A percentile compares a stretch with the other conserved stretches of the same genome.
These are phyloP conservation scores for Pneumocystis carinii DNA, from an alignment of 1,139 yeast genomes.

Conservation along the genomic window DNA sequence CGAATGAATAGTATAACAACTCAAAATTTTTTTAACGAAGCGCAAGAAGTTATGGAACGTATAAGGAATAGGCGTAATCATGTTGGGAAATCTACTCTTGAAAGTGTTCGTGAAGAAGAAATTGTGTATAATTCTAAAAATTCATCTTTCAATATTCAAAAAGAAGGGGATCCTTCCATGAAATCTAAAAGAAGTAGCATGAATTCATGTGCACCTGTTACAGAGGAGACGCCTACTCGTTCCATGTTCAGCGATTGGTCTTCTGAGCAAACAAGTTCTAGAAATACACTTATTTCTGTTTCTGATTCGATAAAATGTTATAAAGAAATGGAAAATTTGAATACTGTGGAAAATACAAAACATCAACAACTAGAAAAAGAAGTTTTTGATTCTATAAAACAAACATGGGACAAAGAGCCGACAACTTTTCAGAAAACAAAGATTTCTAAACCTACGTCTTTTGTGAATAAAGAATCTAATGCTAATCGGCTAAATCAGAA, in stretches of 20 bases:
- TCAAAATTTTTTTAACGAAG: slow-evolving; percentile 10
- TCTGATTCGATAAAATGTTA: neutral
- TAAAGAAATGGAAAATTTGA: neutral
- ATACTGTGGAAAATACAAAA: neutral
- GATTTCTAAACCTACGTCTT: neutral
- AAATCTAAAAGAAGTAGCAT: slow-evolving; percentile 7
- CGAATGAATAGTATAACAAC: slow-evolving; percentile 12
- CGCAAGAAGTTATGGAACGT: slow-evolving; percentile 11
- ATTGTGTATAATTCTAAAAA: slow-evolving; percentile 1
- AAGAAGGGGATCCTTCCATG: neutral
- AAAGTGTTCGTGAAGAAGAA: slow-evolving; percentile 9
- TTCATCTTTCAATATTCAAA: slow-evolving; percentile 1
- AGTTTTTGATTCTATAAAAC: neutral
- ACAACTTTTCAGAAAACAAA: neutral
- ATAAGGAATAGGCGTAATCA: slow-evolving; percentile 8
- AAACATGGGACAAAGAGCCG: neutral
- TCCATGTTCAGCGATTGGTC: slow-evolving; percentile 1
- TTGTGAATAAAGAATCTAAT: neutral
- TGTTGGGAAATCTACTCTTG: slow-evolving; percentile 9
- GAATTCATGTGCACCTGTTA: neutral
- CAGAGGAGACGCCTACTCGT: neutral
- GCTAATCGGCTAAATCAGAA: neutral
- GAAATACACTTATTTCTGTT: neutral
- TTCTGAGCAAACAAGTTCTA: neutral
- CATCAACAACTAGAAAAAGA: neutral